phyloP scores from a whole-genome alignment of 2,329 filamentous ascomycete genomes.

The Colletotrichum sp. region DNA sequence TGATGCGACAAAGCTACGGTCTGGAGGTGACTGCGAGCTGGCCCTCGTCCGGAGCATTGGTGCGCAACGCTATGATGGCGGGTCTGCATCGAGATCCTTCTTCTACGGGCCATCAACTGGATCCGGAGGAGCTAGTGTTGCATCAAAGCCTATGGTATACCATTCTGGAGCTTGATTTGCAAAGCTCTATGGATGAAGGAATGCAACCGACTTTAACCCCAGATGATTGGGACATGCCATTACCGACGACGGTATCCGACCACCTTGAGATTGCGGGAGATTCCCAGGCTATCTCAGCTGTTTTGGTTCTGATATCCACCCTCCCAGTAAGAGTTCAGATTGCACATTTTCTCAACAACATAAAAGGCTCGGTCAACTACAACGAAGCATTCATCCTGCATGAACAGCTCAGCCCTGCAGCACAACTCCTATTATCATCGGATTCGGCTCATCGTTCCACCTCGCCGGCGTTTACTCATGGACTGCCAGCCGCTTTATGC shows the following conservation, averaged over 20 bases:
- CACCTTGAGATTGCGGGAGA: accelerated
- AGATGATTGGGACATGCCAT: not conserved
- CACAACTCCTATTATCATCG: not conserved
- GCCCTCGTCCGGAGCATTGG: not conserved
- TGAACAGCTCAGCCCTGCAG: not conserved
- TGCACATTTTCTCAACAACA: not conserved
- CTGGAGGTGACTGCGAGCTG: not conserved
- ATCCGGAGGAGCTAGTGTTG: not conserved
- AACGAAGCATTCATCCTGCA: not conserved
- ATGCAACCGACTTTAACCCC: not conserved
- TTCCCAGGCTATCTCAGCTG: not conserved
- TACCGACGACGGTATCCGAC: not conserved
- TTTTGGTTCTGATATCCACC: not conserved
- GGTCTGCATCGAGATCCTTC: not conserved
- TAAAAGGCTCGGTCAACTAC: not conserved
- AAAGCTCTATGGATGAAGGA: not conserved
- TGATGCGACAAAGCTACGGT: not conserved
- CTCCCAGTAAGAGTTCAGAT: not conserved
- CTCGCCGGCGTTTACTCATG: not conserved
- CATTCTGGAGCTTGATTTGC: not conserved
- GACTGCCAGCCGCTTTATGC: not conserved
- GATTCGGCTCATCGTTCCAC: not conserved
- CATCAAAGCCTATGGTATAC: not conserved
- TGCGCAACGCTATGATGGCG: not conserved
- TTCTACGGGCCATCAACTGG: not conserved